phyloP scores from a whole-genome alignment of 352 stramenopile species.

The Phytophthora palmivora region DNA sequence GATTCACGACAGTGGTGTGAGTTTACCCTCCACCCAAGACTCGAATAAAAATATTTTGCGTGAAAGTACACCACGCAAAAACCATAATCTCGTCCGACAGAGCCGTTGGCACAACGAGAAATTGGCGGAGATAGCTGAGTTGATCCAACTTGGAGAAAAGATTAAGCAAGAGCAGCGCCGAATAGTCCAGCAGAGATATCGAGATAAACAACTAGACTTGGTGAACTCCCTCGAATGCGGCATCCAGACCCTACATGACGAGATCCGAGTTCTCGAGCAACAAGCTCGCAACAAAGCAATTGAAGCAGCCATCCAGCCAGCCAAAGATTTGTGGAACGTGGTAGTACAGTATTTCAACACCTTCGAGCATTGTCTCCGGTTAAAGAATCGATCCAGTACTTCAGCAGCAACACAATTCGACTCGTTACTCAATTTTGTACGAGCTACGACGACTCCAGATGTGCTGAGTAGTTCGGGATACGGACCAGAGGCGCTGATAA shows the following conservation, averaged over 20 bases:
- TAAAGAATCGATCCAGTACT: not conserved
- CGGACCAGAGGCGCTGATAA: not conserved
- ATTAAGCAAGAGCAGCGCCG: not conserved
- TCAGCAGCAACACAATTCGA: constrained; percentile 2
- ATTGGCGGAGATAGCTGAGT: not conserved
- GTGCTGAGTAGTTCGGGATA: not conserved
- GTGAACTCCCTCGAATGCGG: not conserved
- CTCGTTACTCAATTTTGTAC: not conserved
- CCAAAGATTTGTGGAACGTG: not conserved
- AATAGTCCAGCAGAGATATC: not conserved
- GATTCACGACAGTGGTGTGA: too few species aligned
- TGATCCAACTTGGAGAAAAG: not conserved
- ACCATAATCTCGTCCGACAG: not conserved
- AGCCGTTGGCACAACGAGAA: not conserved
- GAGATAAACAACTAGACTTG: not conserved
- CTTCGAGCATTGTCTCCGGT: not conserved
- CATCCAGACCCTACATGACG: not conserved
- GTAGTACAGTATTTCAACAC: not conserved
- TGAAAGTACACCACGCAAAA: too few species aligned
- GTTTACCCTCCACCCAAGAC: too few species aligned
- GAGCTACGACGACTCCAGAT: not conserved
- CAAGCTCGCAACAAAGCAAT: not conserved
- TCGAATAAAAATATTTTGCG: too few species aligned
- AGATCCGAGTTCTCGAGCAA: not conserved
- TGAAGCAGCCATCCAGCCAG: not conserved